Base-by-base conservation (phyloP, 805 yeast species). In the Zygotorulaspora sp. region DNA sequence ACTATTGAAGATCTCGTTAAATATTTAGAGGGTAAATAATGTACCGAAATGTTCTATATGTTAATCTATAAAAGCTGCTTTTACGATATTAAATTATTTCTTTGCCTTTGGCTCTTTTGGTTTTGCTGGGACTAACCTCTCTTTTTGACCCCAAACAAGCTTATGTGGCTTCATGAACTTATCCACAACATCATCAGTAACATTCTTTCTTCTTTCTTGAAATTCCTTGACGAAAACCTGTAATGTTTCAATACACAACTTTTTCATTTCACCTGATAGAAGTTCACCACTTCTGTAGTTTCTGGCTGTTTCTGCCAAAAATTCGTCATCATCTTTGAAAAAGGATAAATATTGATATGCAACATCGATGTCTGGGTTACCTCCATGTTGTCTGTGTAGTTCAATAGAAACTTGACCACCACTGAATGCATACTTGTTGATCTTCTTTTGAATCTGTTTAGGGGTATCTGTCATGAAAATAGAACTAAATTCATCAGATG, bases 391-490 rank as follows among this genome's bases (percentile, higher is more conserved):
- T 64, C 96, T 79, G 67, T 92, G 98, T 54, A 87, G 95, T 62
- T 92, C 98, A 32, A 83, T 67, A 2, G 94, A 74, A 27, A 76
- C 83, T 61, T 79, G 76, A 47, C 98, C 98, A 48, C 98, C 98
- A 36, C 95, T 82, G 65, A 92, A 92, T 6, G 97, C 98, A 60
- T 87, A 83, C 65, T 89, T 92, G 71, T 92, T 92, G 63, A 92
- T 82, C 65, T 92, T 92, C 74, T 87, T 92, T 61, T 84, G 83
- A 48, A 92, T 84, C 67, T 85, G 88, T 59, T 85, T 86, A 34
- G 94, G 77, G 2, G 96, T 85, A 63, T 92, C 98, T 41, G 88
- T 89, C 92, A 92, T 83, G 69, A 82, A 92, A 49, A 92, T 88
- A 5, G 98, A 92, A 26, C 90, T 76, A 40, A 85, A 80, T 45